Percentiles rank a stretch among this genome's conserved stretches.
phyloP scores from a whole-genome alignment of 257 asterid genomes.

The Gynochthodes officinalis region DNA sequence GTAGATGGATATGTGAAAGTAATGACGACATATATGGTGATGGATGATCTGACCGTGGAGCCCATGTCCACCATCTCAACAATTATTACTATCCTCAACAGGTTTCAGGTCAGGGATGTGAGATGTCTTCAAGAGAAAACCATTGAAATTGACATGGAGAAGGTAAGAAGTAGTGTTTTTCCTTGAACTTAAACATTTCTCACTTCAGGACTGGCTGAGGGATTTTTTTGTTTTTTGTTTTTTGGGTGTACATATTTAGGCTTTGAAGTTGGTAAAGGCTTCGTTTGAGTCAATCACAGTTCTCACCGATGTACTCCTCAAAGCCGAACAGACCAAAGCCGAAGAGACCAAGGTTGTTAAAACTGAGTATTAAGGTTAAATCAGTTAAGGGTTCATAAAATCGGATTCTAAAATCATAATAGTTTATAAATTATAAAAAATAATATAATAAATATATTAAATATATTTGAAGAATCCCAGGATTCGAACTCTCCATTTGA shows the following conservation, averaged over 20 bases:
- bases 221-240: background rate
- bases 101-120: slow-evolving; percentile 19
- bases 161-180: too few species aligned
- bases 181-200: too few species aligned
- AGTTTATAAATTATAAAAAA: too few species aligned
- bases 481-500: background rate
- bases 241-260: background rate
- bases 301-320: slow-evolving; percentile 1
- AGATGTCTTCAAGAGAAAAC: slow-evolving; percentile 12
- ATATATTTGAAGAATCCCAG: too few species aligned
- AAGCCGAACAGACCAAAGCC: background rate
- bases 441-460: too few species aligned
- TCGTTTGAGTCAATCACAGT: slow-evolving; percentile 6
- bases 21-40: slow-evolving; percentile 30
- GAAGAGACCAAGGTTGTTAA: too few species aligned
- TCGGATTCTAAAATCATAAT: too few species aligned
- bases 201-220: background rate
- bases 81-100: slow-evolving; percentile 18
- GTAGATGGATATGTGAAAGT: slow-evolving; percentile 9
- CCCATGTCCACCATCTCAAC: slow-evolving; percentile 35
- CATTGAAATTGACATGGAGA: background rate
- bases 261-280: slow-evolving; percentile 7
- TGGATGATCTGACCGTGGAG: slow-evolving; percentile 32
- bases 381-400: too few species aligned
- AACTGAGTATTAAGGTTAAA: too few species aligned